Conservation (phyloP, 208 protist genomes). For the Angomonas deanei region DNA sequence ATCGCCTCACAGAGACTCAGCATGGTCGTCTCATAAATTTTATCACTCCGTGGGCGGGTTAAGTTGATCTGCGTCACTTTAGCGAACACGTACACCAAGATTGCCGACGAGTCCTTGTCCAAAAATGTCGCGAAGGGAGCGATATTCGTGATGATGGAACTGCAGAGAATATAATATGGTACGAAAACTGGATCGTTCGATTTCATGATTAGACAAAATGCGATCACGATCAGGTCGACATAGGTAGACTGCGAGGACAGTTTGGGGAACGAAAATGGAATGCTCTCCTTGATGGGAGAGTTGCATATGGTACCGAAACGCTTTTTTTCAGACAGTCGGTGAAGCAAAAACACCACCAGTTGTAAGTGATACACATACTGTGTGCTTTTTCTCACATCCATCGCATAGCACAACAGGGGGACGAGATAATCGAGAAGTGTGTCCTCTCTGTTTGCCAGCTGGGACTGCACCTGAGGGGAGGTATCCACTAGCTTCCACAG, state of each 20-base stretch:
- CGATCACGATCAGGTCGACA: conserved; percentile 76
- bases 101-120: conserved; percentile 26
- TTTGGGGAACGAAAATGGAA: conserved; percentile 52
- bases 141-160: conserved; percentile 74
- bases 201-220: conserved; percentile 56
- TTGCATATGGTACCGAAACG: conserved; percentile 82
- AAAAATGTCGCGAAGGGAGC: conserved; percentile 77
- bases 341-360: conserved; percentile 76
- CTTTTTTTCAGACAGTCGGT: conserved; percentile 61
- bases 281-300: conserved; percentile 36
- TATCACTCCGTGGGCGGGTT: not conserved
- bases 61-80: conserved; percentile 38
- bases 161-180: conserved; percentile 60
- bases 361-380: conserved; percentile 52
- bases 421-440: conserved; percentile 57
- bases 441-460: conserved; percentile 34
- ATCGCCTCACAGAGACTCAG: conserved; percentile 64
- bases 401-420: conserved; percentile 66
- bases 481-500: conserved; percentile 83
- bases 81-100: conserved; percentile 51
- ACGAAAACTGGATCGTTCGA: conserved; percentile 34
- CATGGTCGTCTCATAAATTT: conserved; percentile 33
- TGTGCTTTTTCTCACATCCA: conserved; percentile 44
- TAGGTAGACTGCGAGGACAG: conserved; percentile 35
- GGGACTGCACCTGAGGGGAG: conserved; percentile 38